Evolutionary conservation across 2,329 filamentous ascomycete genomes (phyloP).

Genomic region (Zasmidium angulare): DNA sequence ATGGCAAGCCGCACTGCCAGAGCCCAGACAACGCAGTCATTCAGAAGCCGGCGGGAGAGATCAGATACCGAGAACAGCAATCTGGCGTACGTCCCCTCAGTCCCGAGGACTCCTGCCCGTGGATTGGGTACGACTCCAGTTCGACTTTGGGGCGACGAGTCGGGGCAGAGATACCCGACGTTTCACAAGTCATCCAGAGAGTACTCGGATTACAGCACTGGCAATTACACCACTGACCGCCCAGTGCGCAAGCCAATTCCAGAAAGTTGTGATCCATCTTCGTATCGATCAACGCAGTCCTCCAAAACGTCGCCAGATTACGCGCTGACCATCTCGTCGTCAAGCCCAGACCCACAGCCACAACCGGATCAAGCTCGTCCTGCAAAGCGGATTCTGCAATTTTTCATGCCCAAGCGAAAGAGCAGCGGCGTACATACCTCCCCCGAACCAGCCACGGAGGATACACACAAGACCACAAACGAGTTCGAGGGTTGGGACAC

Average conservation of each 20-base stretch:
- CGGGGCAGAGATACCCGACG: conserved; percentile 21
- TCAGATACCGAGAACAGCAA: conserved; percentile 8
- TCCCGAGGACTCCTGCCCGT: conserved; percentile 10
- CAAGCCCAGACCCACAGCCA: background rate
- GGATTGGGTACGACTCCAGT: conserved; percentile 6
- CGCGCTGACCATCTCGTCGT: background rate
- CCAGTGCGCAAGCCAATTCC: background rate
- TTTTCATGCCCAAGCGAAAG: background rate
- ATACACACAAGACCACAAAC: conserved; percentile 2
- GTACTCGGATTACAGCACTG: too few relatives aligned
- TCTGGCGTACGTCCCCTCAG: conserved; percentile 17
- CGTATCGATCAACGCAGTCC: background rate
- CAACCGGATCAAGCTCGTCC: background rate
- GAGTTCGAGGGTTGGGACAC: conserved; percentile 5
- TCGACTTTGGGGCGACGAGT: too few relatives aligned
- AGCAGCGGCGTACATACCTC: conserved; percentile 7
- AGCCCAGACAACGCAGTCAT: background rate
- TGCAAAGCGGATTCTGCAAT: background rate
- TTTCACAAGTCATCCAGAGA: too few relatives aligned
- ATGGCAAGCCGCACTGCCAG: too few relatives aligned
- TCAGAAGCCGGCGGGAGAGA: background rate
- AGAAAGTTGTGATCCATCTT: too few relatives aligned
- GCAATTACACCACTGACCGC: too few relatives aligned
- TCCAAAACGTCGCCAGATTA: background rate
- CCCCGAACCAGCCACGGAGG: conserved; percentile 5